phyloP scores from a whole-genome alignment of 805 yeast genomes.

The Metschnikowia dekortorum region DNA sequence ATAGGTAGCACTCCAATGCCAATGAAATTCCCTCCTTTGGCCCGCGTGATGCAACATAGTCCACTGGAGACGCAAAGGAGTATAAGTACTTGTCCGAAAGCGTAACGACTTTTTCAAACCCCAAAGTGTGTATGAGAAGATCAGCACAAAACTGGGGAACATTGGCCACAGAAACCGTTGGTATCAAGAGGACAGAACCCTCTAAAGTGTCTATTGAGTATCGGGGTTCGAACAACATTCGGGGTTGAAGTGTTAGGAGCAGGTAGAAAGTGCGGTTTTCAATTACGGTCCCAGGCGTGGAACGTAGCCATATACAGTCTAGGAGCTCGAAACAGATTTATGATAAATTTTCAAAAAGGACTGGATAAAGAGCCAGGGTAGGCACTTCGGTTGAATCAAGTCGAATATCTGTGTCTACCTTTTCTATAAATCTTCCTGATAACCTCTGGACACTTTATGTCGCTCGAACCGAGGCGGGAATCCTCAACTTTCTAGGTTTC shows the following conservation, averaged over 20 bases:
- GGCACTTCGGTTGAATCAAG: no score
- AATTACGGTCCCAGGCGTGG: background rate
- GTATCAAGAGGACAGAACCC: conserved; percentile 55
- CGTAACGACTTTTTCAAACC: conserved; percentile 47
- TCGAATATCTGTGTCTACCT: no score
- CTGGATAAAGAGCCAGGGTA: no score
- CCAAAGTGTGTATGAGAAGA: conserved; percentile 61
- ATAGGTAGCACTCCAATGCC: conserved; percentile 61
- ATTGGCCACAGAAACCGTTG: conserved; percentile 83
- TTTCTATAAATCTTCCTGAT: no score
- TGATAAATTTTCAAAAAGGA: background rate
- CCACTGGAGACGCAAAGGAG: conserved; percentile 83
- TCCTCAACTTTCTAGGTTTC: no score
- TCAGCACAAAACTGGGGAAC: conserved; percentile 83
- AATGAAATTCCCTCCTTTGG: conserved; percentile 45
- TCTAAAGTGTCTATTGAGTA: conserved; percentile 6
- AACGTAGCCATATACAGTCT: background rate
- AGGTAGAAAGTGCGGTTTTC: background rate
- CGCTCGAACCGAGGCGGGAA: no score
- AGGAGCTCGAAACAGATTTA: background rate
- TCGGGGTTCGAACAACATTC: conserved; percentile 7
- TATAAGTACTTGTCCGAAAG: conserved; percentile 61
- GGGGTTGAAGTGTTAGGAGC: background rate
- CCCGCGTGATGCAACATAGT: conserved; percentile 25
- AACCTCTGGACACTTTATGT: no score